Percentiles rank a stretch among this genome's conserved stretches.
Conservation (phyloP, 306 rosid species). For the Cicer arietinum region DNA sequence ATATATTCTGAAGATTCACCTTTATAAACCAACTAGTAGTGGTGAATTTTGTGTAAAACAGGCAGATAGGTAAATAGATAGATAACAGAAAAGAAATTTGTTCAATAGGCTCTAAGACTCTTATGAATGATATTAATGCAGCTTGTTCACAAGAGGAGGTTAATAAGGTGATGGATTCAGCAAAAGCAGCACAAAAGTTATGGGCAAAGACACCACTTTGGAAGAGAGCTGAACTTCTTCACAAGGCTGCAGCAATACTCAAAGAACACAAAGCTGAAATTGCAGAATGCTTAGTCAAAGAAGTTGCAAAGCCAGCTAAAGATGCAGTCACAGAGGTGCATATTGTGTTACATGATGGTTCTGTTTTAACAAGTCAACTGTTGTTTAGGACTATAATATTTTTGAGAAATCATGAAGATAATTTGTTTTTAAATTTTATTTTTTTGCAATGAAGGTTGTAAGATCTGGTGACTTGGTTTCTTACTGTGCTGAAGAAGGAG, state of each 20-base stretch:
- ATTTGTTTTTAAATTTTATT: slow-evolving; percentile 3
- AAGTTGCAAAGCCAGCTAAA: slow-evolving; percentile 96
- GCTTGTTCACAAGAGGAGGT: slow-evolving; percentile 98
- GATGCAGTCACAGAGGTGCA: slow-evolving; percentile 91
- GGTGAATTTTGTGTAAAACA: background rate
- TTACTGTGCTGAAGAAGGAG: slow-evolving; percentile 94
- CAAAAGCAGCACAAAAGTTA: slow-evolving; percentile 83
- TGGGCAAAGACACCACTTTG: slow-evolving; percentile 99
- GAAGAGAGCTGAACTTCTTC: slow-evolving; percentile 97
- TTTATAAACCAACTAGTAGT: background rate
- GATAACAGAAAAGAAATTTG: background rate
- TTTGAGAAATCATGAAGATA: slow-evolving; percentile 29
- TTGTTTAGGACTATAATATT: slow-evolving; percentile 3
- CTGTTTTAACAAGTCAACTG: background rate
- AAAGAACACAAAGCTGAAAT: slow-evolving; percentile 88
- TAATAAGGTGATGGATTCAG: slow-evolving; percentile 80
- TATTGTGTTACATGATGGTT: background rate
- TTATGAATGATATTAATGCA: slow-evolving; percentile 42
- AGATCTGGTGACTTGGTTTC: slow-evolving; percentile 98
- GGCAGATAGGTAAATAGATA: no score
- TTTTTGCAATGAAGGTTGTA: slow-evolving; percentile 73
- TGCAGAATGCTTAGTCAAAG: slow-evolving; percentile 89
- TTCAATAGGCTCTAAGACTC: slow-evolving; percentile 14
- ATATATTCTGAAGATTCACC: background rate
- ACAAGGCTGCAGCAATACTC: slow-evolving; percentile 92